Percentiles rank a stretch among this genome's conserved stretches.
Evolutionary conservation across 164 flowering plant species (phyloP).

Genomic region (Malania oleifera): DNA sequence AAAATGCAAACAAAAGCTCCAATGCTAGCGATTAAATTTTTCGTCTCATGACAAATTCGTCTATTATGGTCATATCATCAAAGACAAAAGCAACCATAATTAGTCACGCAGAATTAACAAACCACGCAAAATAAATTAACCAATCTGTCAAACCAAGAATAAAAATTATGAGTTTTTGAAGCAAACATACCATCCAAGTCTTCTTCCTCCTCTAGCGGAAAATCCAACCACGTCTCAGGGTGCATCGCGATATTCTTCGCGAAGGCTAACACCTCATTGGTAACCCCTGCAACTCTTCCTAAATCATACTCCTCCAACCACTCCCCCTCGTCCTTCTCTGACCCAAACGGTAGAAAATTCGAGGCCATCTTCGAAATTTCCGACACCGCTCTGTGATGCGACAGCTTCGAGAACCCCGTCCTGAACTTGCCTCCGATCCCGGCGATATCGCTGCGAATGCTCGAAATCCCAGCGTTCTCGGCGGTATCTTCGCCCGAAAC

Average conservation of each 20-base stretch:
- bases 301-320: constrained; percentile 22
- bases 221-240: constrained; percentile 99
- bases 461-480: constrained; percentile 21
- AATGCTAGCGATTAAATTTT: no score
- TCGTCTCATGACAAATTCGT: no score
- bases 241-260: constrained; percentile 86
- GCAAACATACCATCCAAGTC: constrained; percentile 62
- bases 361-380: constrained; percentile 45
- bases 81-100: no score
- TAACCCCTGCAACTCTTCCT: constrained; percentile 54
- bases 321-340: constrained; percentile 15
- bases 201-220: constrained; percentile 85
- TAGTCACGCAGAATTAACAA: no score
- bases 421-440: constrained; percentile 41
- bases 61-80: no score
- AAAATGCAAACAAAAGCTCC: no score
- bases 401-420: constrained; percentile 4
- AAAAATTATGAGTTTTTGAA: not conserved
- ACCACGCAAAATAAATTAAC: no score
- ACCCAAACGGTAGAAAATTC: constrained; percentile 32
- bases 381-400: constrained; percentile 20
- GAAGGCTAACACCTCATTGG: constrained; percentile 82
- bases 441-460: constrained; percentile 29
- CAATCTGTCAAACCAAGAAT: no score
- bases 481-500: constrained; percentile 15